phyloP scores from a whole-genome alignment of 192 early-diverging fungal genomes.

The Spizellomyces sp. region DNA sequence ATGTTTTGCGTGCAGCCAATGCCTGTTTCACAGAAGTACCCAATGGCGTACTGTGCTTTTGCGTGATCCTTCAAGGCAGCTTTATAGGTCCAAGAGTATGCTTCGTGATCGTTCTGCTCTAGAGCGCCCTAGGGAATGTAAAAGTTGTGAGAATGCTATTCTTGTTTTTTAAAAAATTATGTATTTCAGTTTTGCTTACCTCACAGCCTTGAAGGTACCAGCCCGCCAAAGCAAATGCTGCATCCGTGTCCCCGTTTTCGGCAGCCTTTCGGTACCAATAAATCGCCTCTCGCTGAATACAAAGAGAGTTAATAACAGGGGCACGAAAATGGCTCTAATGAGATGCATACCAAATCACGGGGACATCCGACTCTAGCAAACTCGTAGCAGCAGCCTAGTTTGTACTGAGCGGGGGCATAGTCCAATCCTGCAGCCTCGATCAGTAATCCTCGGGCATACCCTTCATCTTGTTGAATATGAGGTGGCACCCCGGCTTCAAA shows the following conservation, averaged over 20 bases:
- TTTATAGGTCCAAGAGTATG: conserved; percentile 74
- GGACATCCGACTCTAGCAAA: conserved; percentile 69
- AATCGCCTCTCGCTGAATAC: conserved; percentile 49
- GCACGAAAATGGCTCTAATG: neutral
- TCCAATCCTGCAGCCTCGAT: conserved; percentile 66
- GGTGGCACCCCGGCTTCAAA: conserved; percentile 69
- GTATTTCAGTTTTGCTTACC: no score
- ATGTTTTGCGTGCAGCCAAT: conserved; percentile 59
- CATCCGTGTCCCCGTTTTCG: conserved; percentile 61
- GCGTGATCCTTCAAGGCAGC: conserved; percentile 75
- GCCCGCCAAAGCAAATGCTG: conserved; percentile 79
- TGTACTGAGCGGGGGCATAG: conserved; percentile 70
- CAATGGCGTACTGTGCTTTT: conserved; percentile 82
- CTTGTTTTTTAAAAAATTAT: no score
- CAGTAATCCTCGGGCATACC: conserved; percentile 59
- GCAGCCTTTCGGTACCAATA: conserved; percentile 79
- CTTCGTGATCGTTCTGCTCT: conserved; percentile 63
- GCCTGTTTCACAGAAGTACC: conserved; percentile 83
- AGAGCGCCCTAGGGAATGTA: conserved; percentile 37
- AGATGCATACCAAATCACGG: conserved; percentile 53
- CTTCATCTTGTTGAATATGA: conserved; percentile 44
- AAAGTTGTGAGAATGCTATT: no score
- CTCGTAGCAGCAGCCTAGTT: conserved; percentile 78
- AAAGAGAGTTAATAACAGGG: neutral
- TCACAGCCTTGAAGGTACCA: conserved; percentile 82